Evolutionary conservation across 2,329 filamentous ascomycete species (phyloP).

Genomic region (Ophiobolus disseminans): DNA sequence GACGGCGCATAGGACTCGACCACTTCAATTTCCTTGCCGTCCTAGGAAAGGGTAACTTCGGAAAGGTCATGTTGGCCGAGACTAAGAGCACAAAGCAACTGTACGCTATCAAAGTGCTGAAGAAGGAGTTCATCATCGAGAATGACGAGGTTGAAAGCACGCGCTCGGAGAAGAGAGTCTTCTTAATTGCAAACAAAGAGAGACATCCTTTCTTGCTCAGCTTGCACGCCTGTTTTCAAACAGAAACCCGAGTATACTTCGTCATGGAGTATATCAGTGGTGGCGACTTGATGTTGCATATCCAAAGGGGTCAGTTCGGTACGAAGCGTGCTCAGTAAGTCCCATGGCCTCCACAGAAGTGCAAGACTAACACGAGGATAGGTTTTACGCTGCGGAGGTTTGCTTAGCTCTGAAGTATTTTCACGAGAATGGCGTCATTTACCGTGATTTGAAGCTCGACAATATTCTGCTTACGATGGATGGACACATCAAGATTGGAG

Average conservation of each 20-base stretch:
- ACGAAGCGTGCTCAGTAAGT: conserved; percentile 93
- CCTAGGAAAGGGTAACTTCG: conserved; percentile 98
- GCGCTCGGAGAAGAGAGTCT: conserved; percentile 95
- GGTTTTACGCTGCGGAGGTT: conserved; percentile 97
- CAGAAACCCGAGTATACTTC: conserved; percentile 97
- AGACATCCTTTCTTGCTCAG: conserved; percentile 94
- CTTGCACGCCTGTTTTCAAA: conserved; percentile 98
- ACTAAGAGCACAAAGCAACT: conserved; percentile 90
- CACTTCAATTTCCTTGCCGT: conserved; percentile 99
- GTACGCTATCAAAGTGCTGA: conserved; percentile 98
- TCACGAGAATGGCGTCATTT: conserved; percentile 99
- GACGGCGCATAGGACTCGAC: conserved; percentile 88
- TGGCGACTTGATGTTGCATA: conserved; percentile 98
- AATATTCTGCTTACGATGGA: conserved; percentile 94
- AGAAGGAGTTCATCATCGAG: conserved; percentile 99
- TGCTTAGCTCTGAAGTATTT: conserved; percentile 98
- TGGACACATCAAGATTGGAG: conserved; percentile 97
- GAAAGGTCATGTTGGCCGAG: conserved; percentile 99
- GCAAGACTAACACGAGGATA: conserved; percentile 46
- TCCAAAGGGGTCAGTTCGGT: conserved; percentile 94
- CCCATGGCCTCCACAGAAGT: not conserved
- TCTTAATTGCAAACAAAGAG: conserved; percentile 96
- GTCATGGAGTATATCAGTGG: conserved; percentile 99
- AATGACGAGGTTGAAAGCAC: conserved; percentile 99
- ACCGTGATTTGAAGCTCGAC: conserved; percentile 80